Conservation (phyloP, 2,329 filamentous ascomycete genomes). For the Ophiostoma sp. region DNA sequence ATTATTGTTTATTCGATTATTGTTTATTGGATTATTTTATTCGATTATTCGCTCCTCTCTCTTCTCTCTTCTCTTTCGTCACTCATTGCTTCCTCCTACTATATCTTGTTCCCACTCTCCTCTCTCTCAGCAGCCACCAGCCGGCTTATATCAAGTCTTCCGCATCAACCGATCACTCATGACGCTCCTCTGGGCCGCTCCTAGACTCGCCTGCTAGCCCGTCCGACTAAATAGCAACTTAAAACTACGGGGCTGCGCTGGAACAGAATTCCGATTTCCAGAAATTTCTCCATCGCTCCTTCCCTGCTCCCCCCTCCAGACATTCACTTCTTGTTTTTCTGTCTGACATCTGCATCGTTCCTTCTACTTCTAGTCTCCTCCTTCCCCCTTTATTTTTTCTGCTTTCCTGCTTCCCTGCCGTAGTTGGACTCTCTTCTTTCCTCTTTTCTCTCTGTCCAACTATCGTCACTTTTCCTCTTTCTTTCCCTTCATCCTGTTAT, state of each 20-base stretch:
- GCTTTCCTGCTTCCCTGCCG: no score
- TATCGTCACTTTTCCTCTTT: neutral
- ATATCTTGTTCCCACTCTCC: no score
- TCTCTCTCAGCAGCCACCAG: no score
- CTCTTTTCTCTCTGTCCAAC: neutral
- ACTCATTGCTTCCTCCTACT: neutral
- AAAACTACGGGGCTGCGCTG: neutral
- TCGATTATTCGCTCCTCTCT: neutral
- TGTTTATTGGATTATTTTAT: neutral
- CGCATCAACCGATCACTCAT: no score
- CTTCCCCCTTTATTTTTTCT: neutral
- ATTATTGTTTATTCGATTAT: neutral
- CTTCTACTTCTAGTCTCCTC: neutral
- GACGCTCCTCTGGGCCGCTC: no score
- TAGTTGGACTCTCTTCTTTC: neutral
- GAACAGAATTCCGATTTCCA: conserved; percentile 15
- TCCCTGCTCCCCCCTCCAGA: conserved; percentile 9
- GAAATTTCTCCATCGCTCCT: conserved; percentile 16
- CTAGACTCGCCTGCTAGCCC: no score
- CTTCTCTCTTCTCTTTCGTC: neutral
- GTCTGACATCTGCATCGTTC: neutral
- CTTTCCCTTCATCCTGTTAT: neutral
- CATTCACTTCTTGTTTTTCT: conserved; percentile 14
- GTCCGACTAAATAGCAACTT: neutral
- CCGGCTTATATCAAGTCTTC: no score